Percentiles rank a stretch among this genome's conserved stretches.
These are phyloP conservation scores for Fusarium pseudoanthophilum DNA, from an alignment of 2,329 filamentous ascomycete species.

Conservation along the genomic window DNA sequence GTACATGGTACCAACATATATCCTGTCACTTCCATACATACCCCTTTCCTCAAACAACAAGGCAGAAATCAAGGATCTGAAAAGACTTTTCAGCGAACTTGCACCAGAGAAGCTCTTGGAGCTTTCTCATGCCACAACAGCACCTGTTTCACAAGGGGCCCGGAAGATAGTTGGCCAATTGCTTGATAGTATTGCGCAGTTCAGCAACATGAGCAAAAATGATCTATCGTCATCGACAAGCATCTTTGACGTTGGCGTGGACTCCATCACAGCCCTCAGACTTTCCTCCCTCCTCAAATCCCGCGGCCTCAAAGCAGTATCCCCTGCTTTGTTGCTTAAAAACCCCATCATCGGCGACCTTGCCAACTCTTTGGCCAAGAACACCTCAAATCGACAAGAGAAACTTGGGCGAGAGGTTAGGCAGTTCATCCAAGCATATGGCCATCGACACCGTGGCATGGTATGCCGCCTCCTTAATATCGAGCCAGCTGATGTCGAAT, in stretches of 20 bases:
- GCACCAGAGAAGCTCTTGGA: constrained; percentile 70
- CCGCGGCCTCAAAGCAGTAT: constrained; percentile 68
- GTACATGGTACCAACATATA: constrained; percentile 93
- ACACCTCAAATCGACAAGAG: constrained; percentile 9
- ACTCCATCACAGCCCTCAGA: constrained; percentile 84
- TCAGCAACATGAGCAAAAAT: constrained; percentile 57
- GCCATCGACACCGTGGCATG: constrained; percentile 66
- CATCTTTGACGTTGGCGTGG: constrained; percentile 87
- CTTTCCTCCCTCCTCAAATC: constrained; percentile 73
- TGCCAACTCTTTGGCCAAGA: constrained; percentile 49
- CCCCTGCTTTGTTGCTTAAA: constrained; percentile 74
- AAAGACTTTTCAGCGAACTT: constrained; percentile 71
- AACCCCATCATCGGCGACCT: constrained; percentile 64
- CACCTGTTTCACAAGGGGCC: constrained; percentile 45
- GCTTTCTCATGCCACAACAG: constrained; percentile 53
- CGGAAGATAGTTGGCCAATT: constrained; percentile 59
- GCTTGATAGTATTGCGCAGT: constrained; percentile 63
- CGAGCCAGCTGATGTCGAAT: constrained; percentile 68
- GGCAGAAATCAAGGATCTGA: constrained; percentile 78
- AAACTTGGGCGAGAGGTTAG: constrained; percentile 58
- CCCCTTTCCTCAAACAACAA: constrained; percentile 93
- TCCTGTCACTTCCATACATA: constrained; percentile 76
- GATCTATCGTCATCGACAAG: constrained; percentile 67
- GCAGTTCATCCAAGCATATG: constrained; percentile 71
- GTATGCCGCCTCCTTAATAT: constrained; percentile 65